Evolutionary conservation across 2,329 filamentous ascomycete genomes (phyloP), one percentile per base, ranked within the genome.

Genomic region (Aspergillus nomiae): DNA sequence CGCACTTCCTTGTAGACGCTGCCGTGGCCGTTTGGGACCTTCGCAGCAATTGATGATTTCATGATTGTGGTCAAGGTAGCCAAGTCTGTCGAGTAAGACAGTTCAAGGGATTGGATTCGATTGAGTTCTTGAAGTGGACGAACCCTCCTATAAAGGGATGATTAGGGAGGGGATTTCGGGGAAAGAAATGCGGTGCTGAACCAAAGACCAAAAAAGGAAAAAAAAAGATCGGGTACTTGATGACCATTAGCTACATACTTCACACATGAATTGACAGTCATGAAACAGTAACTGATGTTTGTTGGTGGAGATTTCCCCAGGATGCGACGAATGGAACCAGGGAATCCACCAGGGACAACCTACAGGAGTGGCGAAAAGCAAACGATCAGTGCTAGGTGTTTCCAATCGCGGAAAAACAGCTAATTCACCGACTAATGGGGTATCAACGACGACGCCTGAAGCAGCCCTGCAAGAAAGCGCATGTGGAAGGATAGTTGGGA

Each of bases 1-100:
- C 76, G 78, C 41, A 80, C 78, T 65, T 78, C 78, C 71, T 78
- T 81, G 68, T 77, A 77, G 45, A 73, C 65, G 61, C 69, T 73
- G 54, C 74, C 73, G 64, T 76, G 76, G 48, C 76, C 74, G 51
- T 76, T 74, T 24, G 69, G 71, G 41, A 70, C 54, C 26, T 70
- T 72, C 21, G 65, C 65, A 26, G 66, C 50, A 16, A 61, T 60
- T 26, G 69, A 62, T 46, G 69, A 59, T 66, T 64, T 75, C 74
- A 76, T 76, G 12, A 53, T 69, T 36, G 54, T 55, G 54, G 11
- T 48, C 43, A 34, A 51, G 43, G 54, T 61, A 56, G 56, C 41
- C 38, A 59, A 55, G 43, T 32, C 36, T 24, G 16, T 46, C 50
- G 32, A 60, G 34, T 65, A 59, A 64, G 59, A 66, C 56, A 48